Evolutionary conservation across 2,329 filamentous ascomycete genomes (phyloP), one percentile per base, ranked within the genome.

Genomic region (Botryotinia globosa): DNA sequence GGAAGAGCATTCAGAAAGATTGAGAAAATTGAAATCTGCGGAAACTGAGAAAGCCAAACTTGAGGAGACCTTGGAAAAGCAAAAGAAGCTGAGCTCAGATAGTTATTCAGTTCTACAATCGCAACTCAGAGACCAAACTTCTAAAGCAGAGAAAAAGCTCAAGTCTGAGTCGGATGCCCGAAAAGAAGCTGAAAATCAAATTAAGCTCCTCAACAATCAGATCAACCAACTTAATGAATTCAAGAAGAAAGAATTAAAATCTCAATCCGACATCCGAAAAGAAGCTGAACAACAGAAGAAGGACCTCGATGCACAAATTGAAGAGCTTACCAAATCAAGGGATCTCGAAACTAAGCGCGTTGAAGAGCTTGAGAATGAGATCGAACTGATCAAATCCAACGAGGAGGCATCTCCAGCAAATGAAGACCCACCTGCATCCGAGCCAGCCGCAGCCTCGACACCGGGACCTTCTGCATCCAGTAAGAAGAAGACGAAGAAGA

Each of bases 401-500:
- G 74, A 75, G 62, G 74, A 75, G 22, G 58, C 72, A 44, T 63
- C 71, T 18, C 72, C 73, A 48, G 39, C 56, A 2, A 42, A 69
- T 44, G 76, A 75, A 64, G 51, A 74, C 14, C 58, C 63, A 12
- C 22, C 74, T 45, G 32, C 74, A 63, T 29, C 83, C 18, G 82
- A 79, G n/a, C 81, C 84, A 14, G 82, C 84, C 75, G 94, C 63
- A 29, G 58, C 68, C 25, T 37, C 74, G 39, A 79, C 80, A 12
- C 79, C 82, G 16, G 82, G 73, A 54, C 79, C 80, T 5, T 80
- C 82, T 22, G 82, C 79, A 22, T 81, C 84, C 18, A 83, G 83
- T 73, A 95, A 94, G 83, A 97, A 93, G 82, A 94, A 93, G 16
- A 22, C 64, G 16, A 72, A 72, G 32, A 93, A 93, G 81, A 97